Conservation (phyloP, 2,329 filamentous ascomycete genomes). For the Fusarium nygamai region DNA sequence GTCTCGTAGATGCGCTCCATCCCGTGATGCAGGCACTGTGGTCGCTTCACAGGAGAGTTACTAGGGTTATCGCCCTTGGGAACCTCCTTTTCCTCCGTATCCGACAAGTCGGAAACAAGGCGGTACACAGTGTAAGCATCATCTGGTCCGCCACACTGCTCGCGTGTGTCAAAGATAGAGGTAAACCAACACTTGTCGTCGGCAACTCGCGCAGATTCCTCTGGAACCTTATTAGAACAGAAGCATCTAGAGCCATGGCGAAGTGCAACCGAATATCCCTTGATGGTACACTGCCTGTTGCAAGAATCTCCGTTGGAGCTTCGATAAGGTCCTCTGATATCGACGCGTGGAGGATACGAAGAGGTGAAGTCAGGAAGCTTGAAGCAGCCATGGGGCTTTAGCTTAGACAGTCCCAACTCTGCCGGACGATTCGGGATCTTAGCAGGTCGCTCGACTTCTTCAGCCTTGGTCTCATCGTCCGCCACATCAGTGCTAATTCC, state of each 20-base stretch:
- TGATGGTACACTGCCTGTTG: neutral
- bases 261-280: neutral
- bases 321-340: neutral
- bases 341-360: neutral
- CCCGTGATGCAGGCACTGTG: neutral
- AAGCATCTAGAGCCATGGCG: neutral
- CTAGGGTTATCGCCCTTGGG: neutral
- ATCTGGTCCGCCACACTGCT: constrained; percentile 1
- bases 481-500: neutral
- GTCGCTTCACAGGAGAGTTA: neutral
- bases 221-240: neutral
- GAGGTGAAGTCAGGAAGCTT: neutral
- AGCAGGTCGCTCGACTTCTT: neutral
- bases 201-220: neutral
- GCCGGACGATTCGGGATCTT: accelerated
- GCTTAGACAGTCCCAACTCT: accelerated
- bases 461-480: neutral
- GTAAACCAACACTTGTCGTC: neutral
- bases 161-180: neutral
- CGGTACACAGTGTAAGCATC: neutral
- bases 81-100: neutral
- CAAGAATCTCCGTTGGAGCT: neutral
- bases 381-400: neutral
- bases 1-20: neutral
- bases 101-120: neutral